Evolutionary conservation across 345 rosid genomes (phyloP).

Genomic region (Arabidopsis arenosa): DNA sequence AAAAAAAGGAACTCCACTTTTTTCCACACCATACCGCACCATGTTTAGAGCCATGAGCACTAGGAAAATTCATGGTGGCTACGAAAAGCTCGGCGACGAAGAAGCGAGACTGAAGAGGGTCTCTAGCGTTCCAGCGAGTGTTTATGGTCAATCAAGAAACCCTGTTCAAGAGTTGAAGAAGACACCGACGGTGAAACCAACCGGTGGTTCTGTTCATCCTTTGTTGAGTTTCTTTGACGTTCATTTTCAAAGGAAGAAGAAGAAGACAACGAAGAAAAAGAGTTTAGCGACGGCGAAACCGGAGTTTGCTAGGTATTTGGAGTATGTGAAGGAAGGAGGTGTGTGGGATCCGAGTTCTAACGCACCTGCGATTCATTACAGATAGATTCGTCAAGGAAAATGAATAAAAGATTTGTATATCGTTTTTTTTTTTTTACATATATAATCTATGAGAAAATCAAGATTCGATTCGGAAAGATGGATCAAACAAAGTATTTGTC

Average conservation of each 20-base stretch:
- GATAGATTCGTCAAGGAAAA: conserved; percentile 33
- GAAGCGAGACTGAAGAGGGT: conserved; percentile 49
- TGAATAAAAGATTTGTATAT: conserved; percentile 31
- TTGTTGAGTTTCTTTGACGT: conserved; percentile 60
- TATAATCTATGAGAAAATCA: conserved; percentile 17
- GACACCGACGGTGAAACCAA: conserved; percentile 36
- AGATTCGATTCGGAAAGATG: conserved; percentile 13
- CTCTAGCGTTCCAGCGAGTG: conserved; percentile 52
- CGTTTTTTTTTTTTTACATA: not conserved
- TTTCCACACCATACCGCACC: conserved; percentile 16
- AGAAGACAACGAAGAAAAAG: conserved; percentile 42
- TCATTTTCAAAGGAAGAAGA: conserved; percentile 40
- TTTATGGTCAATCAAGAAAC: conserved; percentile 39
- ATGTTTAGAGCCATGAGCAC: conserved; percentile 85
- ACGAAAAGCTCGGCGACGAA: conserved; percentile 57
- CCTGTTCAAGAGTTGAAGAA: conserved; percentile 35
- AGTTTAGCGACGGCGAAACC: conserved; percentile 71
- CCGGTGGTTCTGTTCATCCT: conserved; percentile 62
- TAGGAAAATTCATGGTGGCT: conserved; percentile 50
- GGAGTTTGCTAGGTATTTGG: conserved; percentile 72
- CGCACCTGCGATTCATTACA: conserved; percentile 60
- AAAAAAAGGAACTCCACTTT: not conserved
- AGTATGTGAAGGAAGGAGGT: conserved; percentile 78
- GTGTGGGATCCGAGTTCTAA: conserved; percentile 65
- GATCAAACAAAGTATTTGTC: conserved; percentile 14